Base-by-base conservation (phyloP, 2,329 filamentous ascomycete species). In the Rhynchosporium agropyri region DNA sequence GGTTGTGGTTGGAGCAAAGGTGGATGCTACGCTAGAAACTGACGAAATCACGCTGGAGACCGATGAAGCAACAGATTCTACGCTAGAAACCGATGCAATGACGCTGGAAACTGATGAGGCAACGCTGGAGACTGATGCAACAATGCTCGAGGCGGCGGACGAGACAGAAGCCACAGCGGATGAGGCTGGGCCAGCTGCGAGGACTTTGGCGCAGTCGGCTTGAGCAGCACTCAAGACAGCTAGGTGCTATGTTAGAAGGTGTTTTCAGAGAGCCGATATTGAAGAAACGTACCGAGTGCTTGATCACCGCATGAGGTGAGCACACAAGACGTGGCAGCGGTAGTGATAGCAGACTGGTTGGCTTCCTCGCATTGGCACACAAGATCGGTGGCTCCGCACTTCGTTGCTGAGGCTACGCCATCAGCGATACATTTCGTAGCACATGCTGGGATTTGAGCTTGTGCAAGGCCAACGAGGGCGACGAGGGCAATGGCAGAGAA, bases 271-370 rank as follows among this genome's bases (percentile, higher is more conserved):
- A 15, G 13, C 33, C 10, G 9, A 38, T 36, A 8, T 28, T 51
- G 9, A 42, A 31, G 28, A 28, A 38, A 63, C 63, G 31, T 64
- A 68, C 68, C 59, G 12, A 66, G 7, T 48, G 68, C 68, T 33
- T 42, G 40, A 28, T 56, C 48, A 48, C 63, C 61, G 57, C 70
- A 72, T 40, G 65, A 43, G 9, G 38, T 33, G 6, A 69, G 12
- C 15, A 72, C 68, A 56, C 71, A 72, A 20, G 56, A 26, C 10
- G 66, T 68, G n/a, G 70, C 63, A 9, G 62, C 64, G 13, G 29
- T 13, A 33, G 68, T 65, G 49, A 71, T 70, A 10, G 65, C 65
- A 9, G 59, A 15, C 20, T 61, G 20, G 50, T 70, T 71, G 31
- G 46, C 43, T 28, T 58, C 8, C 9, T 15, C 28, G 58, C 70